Base-by-base conservation (phyloP, 805 yeast genomes). In the Nakazawaea sp. region DNA sequence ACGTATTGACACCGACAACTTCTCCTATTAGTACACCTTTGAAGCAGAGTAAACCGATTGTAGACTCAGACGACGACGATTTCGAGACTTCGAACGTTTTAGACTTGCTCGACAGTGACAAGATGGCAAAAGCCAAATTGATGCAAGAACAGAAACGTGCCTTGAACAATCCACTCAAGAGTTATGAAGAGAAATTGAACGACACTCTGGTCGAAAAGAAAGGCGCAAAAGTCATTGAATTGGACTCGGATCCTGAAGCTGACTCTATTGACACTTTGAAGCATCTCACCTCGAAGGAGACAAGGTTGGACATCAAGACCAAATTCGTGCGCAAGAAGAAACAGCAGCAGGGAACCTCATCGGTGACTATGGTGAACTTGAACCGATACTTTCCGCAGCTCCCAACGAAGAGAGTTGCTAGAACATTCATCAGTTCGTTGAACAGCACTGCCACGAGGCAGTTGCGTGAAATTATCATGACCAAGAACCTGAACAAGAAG, bases 41-140 rank as follows among this genome's bases (percentile, higher is more conserved):
- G 10, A n/a, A n/a, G n/a, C n/a, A 36, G 27, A 13, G 29, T 25
- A 10, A 21, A 11, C 12, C 25, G 13, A 15, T 12, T 18, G 30
- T 28, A 15, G 48, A 42, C 19, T 45, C 48, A 5, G 47, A 46
- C 11, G 49, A 48, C 32, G 51, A 49, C 18, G 30, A 43, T 21
- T 41, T 30, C 6, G 42, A 35, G n/a, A 21, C 42, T 15, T 41
- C 37, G 27, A 32, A 40, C 16, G 33, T 32, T 3, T 35, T 37
- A 18, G 33, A 38, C 11, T 13, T 37, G 18, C 23, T 49, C 13
- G 40, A 43, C 20, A 35, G 38, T 4, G 42, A 27, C 30, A 12
- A 27, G 29, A 8, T 37, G 38, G 19, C n/a, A 18, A 20, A 10
- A 28, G 18, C 12, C 10, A 17, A 30, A 21, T 4, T 13, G n/a